Evolutionary conservation across 768 basidiomycete species (phyloP).

Genomic region (Leccinellum rugosiceps): DNA sequence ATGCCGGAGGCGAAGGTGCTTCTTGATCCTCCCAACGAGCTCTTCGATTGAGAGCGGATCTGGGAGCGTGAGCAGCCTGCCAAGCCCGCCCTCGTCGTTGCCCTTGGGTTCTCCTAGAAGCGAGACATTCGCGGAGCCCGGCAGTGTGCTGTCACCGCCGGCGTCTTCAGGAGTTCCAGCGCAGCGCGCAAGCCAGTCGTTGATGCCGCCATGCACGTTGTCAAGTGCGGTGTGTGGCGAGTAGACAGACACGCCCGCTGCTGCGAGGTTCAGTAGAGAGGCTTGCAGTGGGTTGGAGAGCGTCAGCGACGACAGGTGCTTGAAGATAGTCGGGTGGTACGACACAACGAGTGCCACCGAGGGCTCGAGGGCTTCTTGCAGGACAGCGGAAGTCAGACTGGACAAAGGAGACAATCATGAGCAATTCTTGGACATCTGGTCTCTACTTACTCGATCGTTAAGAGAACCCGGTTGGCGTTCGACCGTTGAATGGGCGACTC

Average conservation of each 20-base stretch:
- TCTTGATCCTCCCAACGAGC: conserved; percentile 67
- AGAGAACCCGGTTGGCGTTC: conserved; percentile 47
- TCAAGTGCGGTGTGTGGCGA: conserved; percentile 89
- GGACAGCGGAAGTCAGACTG: conserved; percentile 73
- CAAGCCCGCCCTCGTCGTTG: conserved; percentile 53
- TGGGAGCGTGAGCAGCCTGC: conserved; percentile 62
- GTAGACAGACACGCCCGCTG: conserved; percentile 82
- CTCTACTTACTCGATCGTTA: conserved; percentile 65
- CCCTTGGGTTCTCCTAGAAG: conserved; percentile 40
- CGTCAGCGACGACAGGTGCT: conserved; percentile 69
- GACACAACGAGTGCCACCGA: conserved; percentile 67
- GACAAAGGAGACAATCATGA: conserved; percentile 21
- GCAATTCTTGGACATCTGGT: conserved; percentile 3
- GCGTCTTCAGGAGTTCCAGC: conserved; percentile 36
- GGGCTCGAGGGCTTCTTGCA: conserved; percentile 60
- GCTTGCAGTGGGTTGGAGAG: conserved; percentile 75
- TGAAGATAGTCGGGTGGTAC: conserved; percentile 87
- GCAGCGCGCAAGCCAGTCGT: conserved; percentile 80
- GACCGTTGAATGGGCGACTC: conserved; percentile 53
- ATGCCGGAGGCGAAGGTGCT: conserved; percentile 54
- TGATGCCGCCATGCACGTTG: conserved; percentile 78
- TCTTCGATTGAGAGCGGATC: conserved; percentile 57
- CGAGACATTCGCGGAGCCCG: conserved; percentile 23
- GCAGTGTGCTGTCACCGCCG: conserved; percentile 21
- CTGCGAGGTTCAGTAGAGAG: conserved; percentile 75